Conservation (phyloP, 176 grass and related monocot genomes). For the maize (Zea mays) region Zm-B73-REFERENCE-NAM-5.0 NC_050103.1:16245501-16246000, state of each 20-base stretch:
- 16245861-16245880: background rate
- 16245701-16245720: conserved; percentile 29
- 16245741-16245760: background rate
- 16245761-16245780: conserved; percentile 69
- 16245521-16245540: background rate
- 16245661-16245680: conserved; percentile 36
- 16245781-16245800: conserved; percentile 78
- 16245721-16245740: conserved; percentile 30
- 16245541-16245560: conserved; percentile 37
- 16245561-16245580: conserved; percentile 38
- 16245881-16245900: background rate
- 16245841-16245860: background rate
- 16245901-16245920: background rate
- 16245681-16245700: conserved; percentile 35
- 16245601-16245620: conserved; percentile 37
- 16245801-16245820: conserved; percentile 39
- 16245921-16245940: background rate
- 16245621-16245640: conserved; percentile 30
- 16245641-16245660: conserved; percentile 29
- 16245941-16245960: background rate
- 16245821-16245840: background rate
- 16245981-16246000: background rate
- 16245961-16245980: background rate
- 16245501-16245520: background rate
- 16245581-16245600: conserved; percentile 44